These are phyloP conservation scores for Syncephalastrum contaminatum DNA, from an alignment of 371 early-diverging fungal species.

Conservation along the genomic window DNA sequence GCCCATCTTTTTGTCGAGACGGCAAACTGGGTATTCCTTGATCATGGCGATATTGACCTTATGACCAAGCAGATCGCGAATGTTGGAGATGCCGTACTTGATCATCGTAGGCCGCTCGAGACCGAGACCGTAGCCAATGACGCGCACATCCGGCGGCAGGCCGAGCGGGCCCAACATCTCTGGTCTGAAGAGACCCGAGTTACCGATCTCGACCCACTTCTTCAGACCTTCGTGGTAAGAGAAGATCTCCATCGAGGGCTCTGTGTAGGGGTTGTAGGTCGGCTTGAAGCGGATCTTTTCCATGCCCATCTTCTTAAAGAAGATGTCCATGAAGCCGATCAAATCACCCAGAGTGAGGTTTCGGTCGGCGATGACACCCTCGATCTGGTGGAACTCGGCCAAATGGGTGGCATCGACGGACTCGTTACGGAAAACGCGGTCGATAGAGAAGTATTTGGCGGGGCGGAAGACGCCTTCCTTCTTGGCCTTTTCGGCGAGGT, in stretches of 20 bases:
- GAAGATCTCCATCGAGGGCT: slow-evolving; percentile 99
- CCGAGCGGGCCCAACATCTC: slow-evolving; percentile 99
- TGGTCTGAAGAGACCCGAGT: slow-evolving; percentile 99
- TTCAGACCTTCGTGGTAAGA: slow-evolving; percentile 96
- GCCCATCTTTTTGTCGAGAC: slow-evolving; percentile 81
- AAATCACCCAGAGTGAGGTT: slow-evolving; percentile 96
- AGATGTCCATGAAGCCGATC: slow-evolving; percentile 96
- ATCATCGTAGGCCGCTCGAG: slow-evolving; percentile 99
- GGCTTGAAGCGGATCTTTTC: slow-evolving; percentile 99
- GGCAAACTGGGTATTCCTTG: slow-evolving; percentile 88
- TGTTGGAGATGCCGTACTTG: slow-evolving; percentile 97
- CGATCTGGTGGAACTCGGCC: slow-evolving; percentile 99
- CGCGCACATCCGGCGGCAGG: slow-evolving; percentile 93
- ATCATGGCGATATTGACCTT: slow-evolving; percentile 97
- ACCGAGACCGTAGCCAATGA: slow-evolving; percentile 99
- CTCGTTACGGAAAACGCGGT: slow-evolving; percentile 99
- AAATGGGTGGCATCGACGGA: slow-evolving; percentile 99
- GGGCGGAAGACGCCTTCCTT: slow-evolving; percentile 76
- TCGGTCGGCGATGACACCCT: slow-evolving; percentile 98
- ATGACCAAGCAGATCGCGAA: slow-evolving; percentile 98
- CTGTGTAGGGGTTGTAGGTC: slow-evolving; percentile 99
- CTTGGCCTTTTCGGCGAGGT: slow-evolving; percentile 84
- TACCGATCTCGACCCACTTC: slow-evolving; percentile 99
- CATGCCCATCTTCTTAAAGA: slow-evolving; percentile 98
- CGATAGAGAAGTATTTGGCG: slow-evolving; percentile 99